Base-by-base conservation (phyloP, 495 filamentous ascomycete species). In the Neurospora sp. region DNA sequence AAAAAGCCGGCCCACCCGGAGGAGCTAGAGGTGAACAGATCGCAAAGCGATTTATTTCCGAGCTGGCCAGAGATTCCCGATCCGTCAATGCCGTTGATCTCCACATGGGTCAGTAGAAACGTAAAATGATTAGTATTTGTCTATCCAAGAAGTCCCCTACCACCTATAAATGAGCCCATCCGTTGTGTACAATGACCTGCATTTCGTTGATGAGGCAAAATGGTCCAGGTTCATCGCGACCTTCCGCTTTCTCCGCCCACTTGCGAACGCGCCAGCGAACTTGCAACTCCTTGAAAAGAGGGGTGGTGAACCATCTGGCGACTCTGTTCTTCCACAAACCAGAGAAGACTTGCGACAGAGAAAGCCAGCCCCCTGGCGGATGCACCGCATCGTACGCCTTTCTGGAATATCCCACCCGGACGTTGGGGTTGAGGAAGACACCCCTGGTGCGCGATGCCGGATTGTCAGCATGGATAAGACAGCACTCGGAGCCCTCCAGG, bases 161-260 rank as follows among this genome's bases (percentile, higher is more conserved):
- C 53, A 71, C 20, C 72, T 77, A 93, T 65, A 94, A 83, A 86
- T 94, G 93, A 70, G 85, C 86, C 92, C 92, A 96, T 20, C 93
- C 93, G 79, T 91, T 91, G 69, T 84, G 74, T 76, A 88, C 86
- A 73, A 95, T 82, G 44, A 96, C 87, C 79, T 96, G 93, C 93
- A 94, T 94, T 83, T 94, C 92, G 81, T 94, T 90, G 69, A 94
- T 88, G 71, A 94, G 81, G 78, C 93, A 96, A 69, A 87, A 85
- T 61, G 82, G 82, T n/a, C 88, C 91, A 1, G 79, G 83, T 74
- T 92, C 89, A 48, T 82, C 76, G 70, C 74, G 71, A 27, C 77
- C 81, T 46, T 80, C 79, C 39, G 78, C 78, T 61, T 78, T 70
- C 83, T 85, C 85, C 46, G 79, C 80, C 68, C 82, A 78, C 18